Base-by-base conservation (phyloP, 1,139 yeast genomes). In the Protomyces lactucae-debilis region DNA sequence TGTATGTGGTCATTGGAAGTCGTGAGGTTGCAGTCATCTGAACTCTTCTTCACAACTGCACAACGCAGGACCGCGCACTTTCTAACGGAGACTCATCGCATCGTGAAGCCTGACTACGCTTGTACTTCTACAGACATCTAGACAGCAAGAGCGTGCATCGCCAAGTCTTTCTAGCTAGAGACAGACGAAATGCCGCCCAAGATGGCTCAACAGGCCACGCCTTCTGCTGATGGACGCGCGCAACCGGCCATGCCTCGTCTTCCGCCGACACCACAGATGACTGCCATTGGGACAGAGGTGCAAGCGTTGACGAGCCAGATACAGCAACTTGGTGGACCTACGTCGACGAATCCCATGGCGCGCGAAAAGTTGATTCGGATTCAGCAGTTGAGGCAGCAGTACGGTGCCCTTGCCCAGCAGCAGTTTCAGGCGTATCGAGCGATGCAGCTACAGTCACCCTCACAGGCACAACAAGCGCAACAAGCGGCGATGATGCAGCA, bases 181-280 rank as follows among this genome's bases (percentile, higher is more conserved):
- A 36, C 43, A 9, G 43, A n/a, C 43, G 43, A 37, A 21, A 43
- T 43, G 48, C 48, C 48, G 21, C 48, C 48, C 25, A 43, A 43
- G 25, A 43, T 43, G 36, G 55, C 48, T 14, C 61, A 52, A 18
- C 52, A 57, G 43, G 35, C 43, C 14, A 39, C 23, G 4, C 60
- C 46, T 14, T 48, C 51, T 14, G 43, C 56, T 3, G 48, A 28
- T 10, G 43, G 32, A n/a, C 21, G 35, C 16, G 28, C 52, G 16
- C 57, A 46, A 18, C 57, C 63, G 4, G 63, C 63, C n/a, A 59
- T 59, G 52, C 39, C 57, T 12, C 63, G 54, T 16, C 45, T 59
- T 18, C 57, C 43, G 36, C 48, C 48, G 10, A 43, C 48, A 18
- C 48, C 48, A 10, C 48, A 43, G 23, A 43, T 43, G 48, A 21